Conservation (phyloP, 2,329 filamentous ascomycete species). For the Pseudogymnoascus sp. region DNA sequence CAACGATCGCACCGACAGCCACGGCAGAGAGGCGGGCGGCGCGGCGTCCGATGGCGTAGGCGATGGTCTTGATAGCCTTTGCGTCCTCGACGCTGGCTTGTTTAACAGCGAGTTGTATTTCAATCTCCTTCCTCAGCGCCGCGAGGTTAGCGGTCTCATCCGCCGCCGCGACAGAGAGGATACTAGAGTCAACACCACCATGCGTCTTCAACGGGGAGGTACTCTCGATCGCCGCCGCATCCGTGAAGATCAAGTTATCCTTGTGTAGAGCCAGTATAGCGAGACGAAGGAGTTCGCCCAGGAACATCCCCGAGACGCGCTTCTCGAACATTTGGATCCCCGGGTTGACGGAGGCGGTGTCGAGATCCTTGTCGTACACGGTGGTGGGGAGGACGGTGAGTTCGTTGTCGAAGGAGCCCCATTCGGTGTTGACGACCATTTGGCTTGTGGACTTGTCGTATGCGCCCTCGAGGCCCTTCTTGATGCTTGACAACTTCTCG, state of each 20-base stretch:
- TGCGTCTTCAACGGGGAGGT: constrained; percentile 62
- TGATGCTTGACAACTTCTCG: constrained; percentile 79
- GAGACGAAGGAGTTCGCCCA: constrained; percentile 84
- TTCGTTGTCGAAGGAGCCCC: constrained; percentile 96
- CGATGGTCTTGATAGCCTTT: constrained; percentile 74
- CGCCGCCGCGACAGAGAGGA: constrained; percentile 78
- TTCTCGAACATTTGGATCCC: constrained; percentile 99
- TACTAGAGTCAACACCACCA: constrained; percentile 86
- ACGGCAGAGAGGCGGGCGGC: constrained; percentile 83
- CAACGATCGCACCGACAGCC: constrained; percentile 73
- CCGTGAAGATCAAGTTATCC: constrained; percentile 62
- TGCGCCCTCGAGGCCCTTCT: constrained; percentile 61
- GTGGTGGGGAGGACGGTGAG: constrained; percentile 82
- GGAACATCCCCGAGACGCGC: constrained; percentile 94
- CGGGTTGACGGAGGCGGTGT: constrained; percentile 76
- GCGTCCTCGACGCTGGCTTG: constrained; percentile 78
- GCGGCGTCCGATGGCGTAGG: constrained; percentile 76
- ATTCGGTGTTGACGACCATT: constrained; percentile 98
- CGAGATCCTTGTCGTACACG: constrained; percentile 69
- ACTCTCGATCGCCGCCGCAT: constrained; percentile 60
- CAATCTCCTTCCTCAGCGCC: constrained; percentile 69
- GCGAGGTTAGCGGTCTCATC: constrained; percentile 66
- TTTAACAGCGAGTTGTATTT: constrained; percentile 66
- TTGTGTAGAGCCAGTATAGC: constrained; percentile 65
- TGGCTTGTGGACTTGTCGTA: constrained; percentile 80